Percentiles rank a stretch among this genome's conserved stretches.
These are phyloP conservation scores for Thelonectria blattea DNA, from an alignment of 2,329 filamentous ascomycete species.

Conservation along the genomic window DNA sequence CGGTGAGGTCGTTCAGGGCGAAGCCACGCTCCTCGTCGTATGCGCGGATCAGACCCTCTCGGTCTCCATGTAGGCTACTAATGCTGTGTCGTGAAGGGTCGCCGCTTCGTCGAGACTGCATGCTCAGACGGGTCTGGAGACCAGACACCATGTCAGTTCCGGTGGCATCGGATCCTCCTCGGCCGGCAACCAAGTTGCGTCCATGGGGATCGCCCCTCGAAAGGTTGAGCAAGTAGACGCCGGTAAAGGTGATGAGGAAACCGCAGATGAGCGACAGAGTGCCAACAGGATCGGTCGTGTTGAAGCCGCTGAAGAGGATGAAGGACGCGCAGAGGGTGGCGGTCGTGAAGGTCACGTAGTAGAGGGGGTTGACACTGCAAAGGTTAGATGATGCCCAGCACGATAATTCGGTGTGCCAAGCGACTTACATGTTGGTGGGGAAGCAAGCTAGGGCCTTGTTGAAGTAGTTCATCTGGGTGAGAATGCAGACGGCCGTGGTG, in stretches of 20 bases:
- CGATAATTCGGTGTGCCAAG: not conserved
- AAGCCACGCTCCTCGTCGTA: slow-evolving; percentile 86
- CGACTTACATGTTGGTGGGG: slow-evolving; percentile 89
- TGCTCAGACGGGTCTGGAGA: slow-evolving; percentile 87
- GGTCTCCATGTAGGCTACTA: slow-evolving; percentile 70
- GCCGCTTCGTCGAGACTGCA: slow-evolving; percentile 84
- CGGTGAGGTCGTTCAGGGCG: slow-evolving; percentile 78
- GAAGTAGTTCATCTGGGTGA: slow-evolving; percentile 99
- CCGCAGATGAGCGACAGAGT: slow-evolving; percentile 91
- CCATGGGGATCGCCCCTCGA: slow-evolving; percentile 90
- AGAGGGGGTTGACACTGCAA: slow-evolving; percentile 86
- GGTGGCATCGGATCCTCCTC: slow-evolving; percentile 72
- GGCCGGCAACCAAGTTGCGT: slow-evolving; percentile 66
- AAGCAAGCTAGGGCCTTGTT: slow-evolving; percentile 98
- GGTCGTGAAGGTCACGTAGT: slow-evolving; percentile 97
- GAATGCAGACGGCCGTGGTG: slow-evolving; percentile 87
- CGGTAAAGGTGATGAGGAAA: slow-evolving; percentile 93
- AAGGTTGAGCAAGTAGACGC: slow-evolving; percentile 95
- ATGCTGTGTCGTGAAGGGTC: slow-evolving; percentile 68
- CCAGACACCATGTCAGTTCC: slow-evolving; percentile 92
- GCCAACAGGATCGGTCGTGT: slow-evolving; percentile 89
- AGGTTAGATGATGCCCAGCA: not conserved
- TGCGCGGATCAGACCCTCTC: slow-evolving; percentile 82
- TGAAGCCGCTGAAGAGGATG: slow-evolving; percentile 95
- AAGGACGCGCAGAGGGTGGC: slow-evolving; percentile 93